Evolutionary conservation across 2,329 filamentous ascomycete species (phyloP), one percentile per base, ranked within the genome.

Genomic region (Nigrospora oryzae): DNA sequence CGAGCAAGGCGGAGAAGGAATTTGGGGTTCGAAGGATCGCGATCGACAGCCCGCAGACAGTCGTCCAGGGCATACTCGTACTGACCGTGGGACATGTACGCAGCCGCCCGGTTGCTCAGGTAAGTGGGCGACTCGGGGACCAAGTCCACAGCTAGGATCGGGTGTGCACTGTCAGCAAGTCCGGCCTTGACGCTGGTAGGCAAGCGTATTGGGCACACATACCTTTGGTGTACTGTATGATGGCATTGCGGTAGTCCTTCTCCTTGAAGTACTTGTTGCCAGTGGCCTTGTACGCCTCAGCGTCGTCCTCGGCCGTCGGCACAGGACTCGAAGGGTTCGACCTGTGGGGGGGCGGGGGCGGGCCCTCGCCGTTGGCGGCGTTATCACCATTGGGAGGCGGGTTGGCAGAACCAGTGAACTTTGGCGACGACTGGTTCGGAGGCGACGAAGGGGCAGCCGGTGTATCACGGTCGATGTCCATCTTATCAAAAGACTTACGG

Each of bases 181-280:
- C 15, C 8, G 15, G 17, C 42, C 40, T 28, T 28, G 13, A 15
- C 15, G n/a, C n/a, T n/a, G 14, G 35, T 36, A 36, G 35, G 35
- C 15, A 3, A 12, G 14, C 11, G 10, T n/a, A 16, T 32, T 19
- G 36, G 15, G 19, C 12, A 34, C 17, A 30, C 36, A 38, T 44
- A 95, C 91, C 91, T 79, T 95, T 95, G 55, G 86, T 88, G 65
- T 97, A 98, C 65, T 96, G 89, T 54, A 86, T 79, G 62, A 97
- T 90, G 19, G 93, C 91, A 61, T 86, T 84, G 49, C 75, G 70
- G 64, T 91, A 98, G 59, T 96, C 87, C 62, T 85, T 88, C 51
- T 90, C 87, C 72, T 96, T 97, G 78, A 96, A 98, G 61, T 88
- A 91, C 60, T 93, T 93, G 71, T 98, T 98, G 47, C 93, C 93